phyloP scores from a whole-genome alignment of 2,329 filamentous ascomycete genomes.

The Aureobasidium mangrovei region DNA sequence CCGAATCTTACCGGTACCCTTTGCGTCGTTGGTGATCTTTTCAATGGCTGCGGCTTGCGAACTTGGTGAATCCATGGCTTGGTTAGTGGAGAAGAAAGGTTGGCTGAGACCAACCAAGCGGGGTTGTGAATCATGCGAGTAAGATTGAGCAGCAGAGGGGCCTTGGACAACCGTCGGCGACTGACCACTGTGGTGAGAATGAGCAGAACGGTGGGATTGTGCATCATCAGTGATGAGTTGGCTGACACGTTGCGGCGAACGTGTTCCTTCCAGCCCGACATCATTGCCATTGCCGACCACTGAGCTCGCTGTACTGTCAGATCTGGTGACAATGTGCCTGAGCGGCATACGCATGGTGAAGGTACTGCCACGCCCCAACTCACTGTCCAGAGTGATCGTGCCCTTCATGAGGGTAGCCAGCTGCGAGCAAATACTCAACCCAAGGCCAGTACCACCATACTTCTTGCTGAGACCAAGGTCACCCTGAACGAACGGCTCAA shows the following conservation, averaged over 20 bases:
- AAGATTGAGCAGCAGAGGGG: conserved; percentile 19
- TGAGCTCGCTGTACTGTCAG: conserved; percentile 41
- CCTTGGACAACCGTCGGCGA: conserved; percentile 19
- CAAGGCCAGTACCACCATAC: conserved; percentile 79
- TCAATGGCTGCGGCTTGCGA: conserved; percentile 59
- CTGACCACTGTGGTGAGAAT: conserved; percentile 6
- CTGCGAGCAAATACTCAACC: conserved; percentile 82
- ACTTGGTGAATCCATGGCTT: conserved; percentile 43
- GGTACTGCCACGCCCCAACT: conserved; percentile 63
- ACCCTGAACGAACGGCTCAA: conserved; percentile 92
- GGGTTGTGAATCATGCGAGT: conserved; percentile 58
- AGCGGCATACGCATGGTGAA: conserved; percentile 80
- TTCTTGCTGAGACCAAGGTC: conserved; percentile 83
- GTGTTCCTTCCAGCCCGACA: conserved; percentile 15
- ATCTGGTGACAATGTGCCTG: conserved; percentile 62
- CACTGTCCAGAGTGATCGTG: conserved; percentile 61
- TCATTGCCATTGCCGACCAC: conserved; percentile 27
- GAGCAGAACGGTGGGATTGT: conserved; percentile 11
- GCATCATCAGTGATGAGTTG: conserved; percentile 12
- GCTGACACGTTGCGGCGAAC: conserved; percentile 14
- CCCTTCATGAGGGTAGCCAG: conserved; percentile 77
- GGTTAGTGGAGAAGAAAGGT: conserved; percentile 60
- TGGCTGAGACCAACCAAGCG: conserved; percentile 73
- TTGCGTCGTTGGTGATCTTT: conserved; percentile 53
- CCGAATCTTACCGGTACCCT: conserved; percentile 54